Evolutionary conservation across 768 basidiomycete genomes (phyloP).

Genomic region (Hemileccinum rubropunctum): DNA sequence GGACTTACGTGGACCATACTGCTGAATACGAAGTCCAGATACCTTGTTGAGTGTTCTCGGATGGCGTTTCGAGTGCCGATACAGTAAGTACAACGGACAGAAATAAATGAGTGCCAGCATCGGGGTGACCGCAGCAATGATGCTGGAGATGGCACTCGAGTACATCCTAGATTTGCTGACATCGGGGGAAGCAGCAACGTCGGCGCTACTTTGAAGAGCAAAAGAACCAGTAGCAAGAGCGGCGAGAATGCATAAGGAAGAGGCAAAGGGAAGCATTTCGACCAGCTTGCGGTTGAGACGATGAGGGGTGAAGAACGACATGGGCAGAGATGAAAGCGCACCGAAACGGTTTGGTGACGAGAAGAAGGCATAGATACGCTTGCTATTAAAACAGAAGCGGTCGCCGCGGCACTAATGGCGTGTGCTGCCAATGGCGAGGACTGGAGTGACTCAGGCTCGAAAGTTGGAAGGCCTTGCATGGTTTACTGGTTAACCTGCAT

Average conservation of each 20-base stretch:
- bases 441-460: constrained; percentile 25
- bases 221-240: constrained; percentile 33
- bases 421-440: constrained; percentile 30
- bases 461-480: constrained; percentile 32
- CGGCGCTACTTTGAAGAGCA: constrained; percentile 23
- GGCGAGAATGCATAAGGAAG: constrained; percentile 32
- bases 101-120: constrained; percentile 46
- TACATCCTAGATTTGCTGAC: constrained; percentile 30
- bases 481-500: constrained; percentile 25
- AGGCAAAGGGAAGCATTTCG: constrained; percentile 38
- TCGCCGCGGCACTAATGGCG: constrained; percentile 30
- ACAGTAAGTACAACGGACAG: constrained; percentile 48
- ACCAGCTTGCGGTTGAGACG: constrained; percentile 28
- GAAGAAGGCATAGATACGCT: constrained; percentile 26
- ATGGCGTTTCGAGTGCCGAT: constrained; percentile 43
- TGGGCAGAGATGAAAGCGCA: constrained; percentile 19
- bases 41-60: constrained; percentile 51
- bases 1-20: constrained; percentile 51
- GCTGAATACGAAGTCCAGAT: constrained; percentile 44
- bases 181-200: constrained; percentile 18
- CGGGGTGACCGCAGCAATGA: constrained; percentile 35
- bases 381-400: constrained; percentile 30
- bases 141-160: constrained; percentile 35
- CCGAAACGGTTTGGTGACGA: constrained; percentile 30
- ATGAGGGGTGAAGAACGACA: constrained; percentile 12